Evolutionary conservation across 2,329 filamentous ascomycete species (phyloP), one percentile per base, ranked within the genome.

Genomic region (Lecanicillium sp.): DNA sequence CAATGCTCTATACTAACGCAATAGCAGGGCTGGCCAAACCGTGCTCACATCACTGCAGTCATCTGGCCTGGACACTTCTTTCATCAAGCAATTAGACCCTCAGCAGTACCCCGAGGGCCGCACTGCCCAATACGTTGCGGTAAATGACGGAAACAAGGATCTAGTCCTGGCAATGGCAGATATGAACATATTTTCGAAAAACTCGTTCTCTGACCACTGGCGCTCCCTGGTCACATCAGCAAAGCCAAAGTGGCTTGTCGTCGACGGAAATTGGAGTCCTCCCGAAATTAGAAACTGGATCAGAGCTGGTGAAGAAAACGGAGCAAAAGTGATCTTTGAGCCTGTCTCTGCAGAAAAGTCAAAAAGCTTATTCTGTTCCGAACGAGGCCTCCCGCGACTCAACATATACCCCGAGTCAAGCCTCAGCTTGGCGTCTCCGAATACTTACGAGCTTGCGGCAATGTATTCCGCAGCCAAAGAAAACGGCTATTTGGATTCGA

Each of bases 141-240:
- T 97, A 54, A 98, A 97, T 62, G 87, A 94, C 60, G 73, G 73
- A 1, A 80, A 84, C 51, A 94, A 90, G 64, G 86, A 90, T 54
- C 78, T 98, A 2, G 76, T 90, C n/a, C 67, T 96, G 53, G 91
- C 90, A 38, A 95, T 96, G 88, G 90, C 91, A 4, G 93, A 97
- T 62, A 96, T 97, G 90, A 79, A 75, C 48, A 91, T 95, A 57
- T 79, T 95, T 40, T 76, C 81, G n/a, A 61, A 67, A 14, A 68
- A 76, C 51, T 70, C 72, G 1, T 75, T 78, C 52, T 65, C 73
- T 0, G 62, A 71, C 8, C 69, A 76, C 54, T 89, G 84, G 83
- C 73, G 75, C 42, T 74, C 79, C 1, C 70, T 79, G 23, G 67
- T 89, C 7, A 64, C 69, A 11, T 65, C 70, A 3, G 70, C 75